Percentiles rank a stretch among this genome's conserved stretches.
Evolutionary conservation across 192 early-diverging fungal genomes (phyloP).

Genomic region (Lunasporangiospora selenospora): DNA sequence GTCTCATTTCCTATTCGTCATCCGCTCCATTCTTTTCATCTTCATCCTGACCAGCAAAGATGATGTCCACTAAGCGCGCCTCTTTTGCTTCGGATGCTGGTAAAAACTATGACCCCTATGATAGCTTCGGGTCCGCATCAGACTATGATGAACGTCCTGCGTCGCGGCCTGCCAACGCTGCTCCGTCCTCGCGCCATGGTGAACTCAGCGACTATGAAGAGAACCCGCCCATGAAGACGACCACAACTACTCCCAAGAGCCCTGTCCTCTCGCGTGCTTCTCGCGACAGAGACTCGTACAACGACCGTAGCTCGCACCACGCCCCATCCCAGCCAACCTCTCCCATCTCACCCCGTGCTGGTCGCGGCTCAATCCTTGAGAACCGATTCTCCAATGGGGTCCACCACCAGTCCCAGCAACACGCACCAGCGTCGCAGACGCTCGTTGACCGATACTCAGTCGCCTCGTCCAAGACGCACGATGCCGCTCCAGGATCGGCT

Average conservation of each 20-base stretch:
- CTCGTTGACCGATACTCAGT: neutral
- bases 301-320: neutral
- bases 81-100: slow-evolving; percentile 24
- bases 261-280: slow-evolving; percentile 5
- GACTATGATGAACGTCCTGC: slow-evolving; percentile 22
- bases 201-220: neutral
- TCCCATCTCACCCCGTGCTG: slow-evolving; percentile 1
- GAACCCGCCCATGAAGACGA: neutral
- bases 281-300: neutral
- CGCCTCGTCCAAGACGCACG: neutral
- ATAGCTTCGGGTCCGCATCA: slow-evolving; percentile 21
- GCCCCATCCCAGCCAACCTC: slow-evolving; percentile 2
- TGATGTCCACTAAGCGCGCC: slow-evolving; percentile 17
- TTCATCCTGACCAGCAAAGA: neutral
- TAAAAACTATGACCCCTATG: slow-evolving; percentile 23
- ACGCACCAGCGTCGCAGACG: neutral
- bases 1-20: neutral
- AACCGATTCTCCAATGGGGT: neutral
- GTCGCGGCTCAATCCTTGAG: too few relatives aligned
- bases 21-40: neutral
- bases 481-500: neutral
- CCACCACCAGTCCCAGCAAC: neutral
- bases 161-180: neutral
- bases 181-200: neutral
- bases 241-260: slow-evolving; percentile 13